A percentile compares a stretch with the other conserved stretches of the same genome.
phyloP scores from a whole-genome alignment of 176 grass and related monocot genomes.

The Chrysopogon serrulatus region DNA sequence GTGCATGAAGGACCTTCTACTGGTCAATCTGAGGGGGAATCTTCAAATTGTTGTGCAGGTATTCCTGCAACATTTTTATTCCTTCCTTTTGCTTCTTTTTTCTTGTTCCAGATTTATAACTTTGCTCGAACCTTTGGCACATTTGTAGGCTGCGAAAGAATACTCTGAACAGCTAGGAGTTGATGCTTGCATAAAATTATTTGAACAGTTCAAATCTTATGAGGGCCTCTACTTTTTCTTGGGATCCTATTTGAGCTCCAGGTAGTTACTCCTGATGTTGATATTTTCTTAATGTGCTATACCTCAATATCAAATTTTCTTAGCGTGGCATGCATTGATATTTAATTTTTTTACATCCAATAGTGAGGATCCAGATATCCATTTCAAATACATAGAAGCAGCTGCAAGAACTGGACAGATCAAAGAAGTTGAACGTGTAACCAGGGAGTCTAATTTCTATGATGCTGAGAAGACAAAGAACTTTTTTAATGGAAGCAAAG shows the following conservation, averaged over 20 bases:
- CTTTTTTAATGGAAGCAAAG: constrained; percentile 97
- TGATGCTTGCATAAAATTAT: constrained; percentile 81
- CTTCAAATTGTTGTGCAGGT: constrained; percentile 99
- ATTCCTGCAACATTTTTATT: neutral
- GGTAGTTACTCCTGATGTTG: constrained; percentile 41
- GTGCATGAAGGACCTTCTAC: constrained; percentile 96
- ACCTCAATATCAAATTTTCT: neutral
- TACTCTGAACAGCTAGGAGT: constrained; percentile 87
- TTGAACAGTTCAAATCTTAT: constrained; percentile 98
- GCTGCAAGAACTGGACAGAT: constrained; percentile 94
- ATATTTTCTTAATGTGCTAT: neutral
- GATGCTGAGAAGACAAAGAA: constrained; percentile 96
- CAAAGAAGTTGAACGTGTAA: constrained; percentile 98
- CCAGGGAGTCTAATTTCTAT: constrained; percentile 94
- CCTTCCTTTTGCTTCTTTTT: neutral
- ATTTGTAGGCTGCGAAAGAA: constrained; percentile 78
- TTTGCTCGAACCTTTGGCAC: neutral
- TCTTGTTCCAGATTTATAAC: neutral
- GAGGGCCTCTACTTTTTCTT: constrained; percentile 98
- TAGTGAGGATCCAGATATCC: constrained; percentile 92
- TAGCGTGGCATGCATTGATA: too few species aligned
- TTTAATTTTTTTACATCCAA: constrained; percentile 41
- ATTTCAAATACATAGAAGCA: constrained; percentile 96
- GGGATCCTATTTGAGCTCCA: constrained; percentile 93
- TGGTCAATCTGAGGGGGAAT: constrained; percentile 90